Evolutionary conservation across 2,329 filamentous ascomycete species (phyloP).

Genomic region (Corinectria fuckeliana): DNA sequence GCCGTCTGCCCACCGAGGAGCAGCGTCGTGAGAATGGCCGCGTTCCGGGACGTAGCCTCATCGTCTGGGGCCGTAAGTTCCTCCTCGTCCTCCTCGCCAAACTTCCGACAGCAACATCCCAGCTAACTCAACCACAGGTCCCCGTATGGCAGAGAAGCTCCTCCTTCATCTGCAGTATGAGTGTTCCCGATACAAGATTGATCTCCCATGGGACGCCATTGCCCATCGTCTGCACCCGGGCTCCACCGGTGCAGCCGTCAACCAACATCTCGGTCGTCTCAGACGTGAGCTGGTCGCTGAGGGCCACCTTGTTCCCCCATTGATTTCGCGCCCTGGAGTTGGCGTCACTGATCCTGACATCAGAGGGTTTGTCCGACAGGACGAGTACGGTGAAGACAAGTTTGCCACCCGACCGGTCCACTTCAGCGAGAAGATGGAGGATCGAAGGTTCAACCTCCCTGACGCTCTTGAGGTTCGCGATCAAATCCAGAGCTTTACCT

Average conservation of each 20-base stretch:
- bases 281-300: slow-evolving; percentile 45
- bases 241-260: slow-evolving; percentile 47
- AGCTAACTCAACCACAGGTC: slow-evolving; percentile 41
- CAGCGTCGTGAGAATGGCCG: slow-evolving; percentile 40
- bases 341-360: slow-evolving; percentile 34
- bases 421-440: slow-evolving; percentile 43
- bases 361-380: slow-evolving; percentile 43
- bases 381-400: slow-evolving; percentile 34
- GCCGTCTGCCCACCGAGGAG: slow-evolving; percentile 34
- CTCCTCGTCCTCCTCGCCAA: background rate
- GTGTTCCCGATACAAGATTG: slow-evolving; percentile 39
- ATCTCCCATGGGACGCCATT: slow-evolving; percentile 48
- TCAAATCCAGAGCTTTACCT: background rate
- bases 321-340: slow-evolving; percentile 35
- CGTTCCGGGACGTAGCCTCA: slow-evolving; percentile 45
- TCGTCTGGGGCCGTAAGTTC: slow-evolving; percentile 53
- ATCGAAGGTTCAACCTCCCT: slow-evolving; percentile 42
- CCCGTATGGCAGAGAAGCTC: slow-evolving; percentile 55
- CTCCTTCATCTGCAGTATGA: slow-evolving; percentile 51
- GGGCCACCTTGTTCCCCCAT: slow-evolving; percentile 52
- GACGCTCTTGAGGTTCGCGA: slow-evolving; percentile 20
- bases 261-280: slow-evolving; percentile 47
- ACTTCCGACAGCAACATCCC: background rate
- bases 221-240: slow-evolving; percentile 51
- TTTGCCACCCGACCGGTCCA: slow-evolving; percentile 39